Conservation (phyloP, 306 rosid genomes). For the Pachyrhizus erosus region DNA sequence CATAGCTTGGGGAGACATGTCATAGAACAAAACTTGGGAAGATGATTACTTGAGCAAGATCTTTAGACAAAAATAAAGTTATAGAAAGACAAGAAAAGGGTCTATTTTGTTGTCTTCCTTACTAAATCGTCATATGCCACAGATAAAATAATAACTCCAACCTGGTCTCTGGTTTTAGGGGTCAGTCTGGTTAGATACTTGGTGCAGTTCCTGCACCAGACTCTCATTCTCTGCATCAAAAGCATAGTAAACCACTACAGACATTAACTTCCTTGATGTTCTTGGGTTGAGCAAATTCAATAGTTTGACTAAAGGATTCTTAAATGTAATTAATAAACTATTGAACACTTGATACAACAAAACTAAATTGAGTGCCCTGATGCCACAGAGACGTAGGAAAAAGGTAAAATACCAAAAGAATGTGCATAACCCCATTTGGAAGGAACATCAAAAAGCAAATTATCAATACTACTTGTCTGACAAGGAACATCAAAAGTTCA, state of each 20-base stretch:
- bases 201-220: constrained; percentile 93
- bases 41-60: constrained; percentile 54
- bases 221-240: constrained; percentile 95
- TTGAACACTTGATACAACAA: constrained; percentile 41
- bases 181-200: constrained; percentile 87
- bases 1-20: constrained; percentile 74
- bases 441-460: constrained; percentile 35
- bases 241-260: constrained; percentile 81
- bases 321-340: constrained; percentile 42
- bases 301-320: constrained; percentile 49
- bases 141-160: constrained; percentile 73
- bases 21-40: constrained; percentile 60
- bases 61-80: constrained; percentile 53
- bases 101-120: constrained; percentile 63
- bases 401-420: constrained; percentile 40
- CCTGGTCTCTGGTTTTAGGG: constrained; percentile 85
- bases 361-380: constrained; percentile 33
- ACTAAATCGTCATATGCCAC: constrained; percentile 74
- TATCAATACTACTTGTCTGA: constrained; percentile 37
- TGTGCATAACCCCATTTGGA: constrained; percentile 41
- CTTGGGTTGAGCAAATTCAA: constrained; percentile 49
- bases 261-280: constrained; percentile 61
- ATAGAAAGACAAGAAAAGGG: constrained; percentile 49
- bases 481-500: constrained; percentile 41
- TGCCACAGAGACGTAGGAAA: constrained; percentile 27